phyloP scores from a whole-genome alignment of 805 yeast species.

The Wickerhamomyces kurtzmanii region DNA sequence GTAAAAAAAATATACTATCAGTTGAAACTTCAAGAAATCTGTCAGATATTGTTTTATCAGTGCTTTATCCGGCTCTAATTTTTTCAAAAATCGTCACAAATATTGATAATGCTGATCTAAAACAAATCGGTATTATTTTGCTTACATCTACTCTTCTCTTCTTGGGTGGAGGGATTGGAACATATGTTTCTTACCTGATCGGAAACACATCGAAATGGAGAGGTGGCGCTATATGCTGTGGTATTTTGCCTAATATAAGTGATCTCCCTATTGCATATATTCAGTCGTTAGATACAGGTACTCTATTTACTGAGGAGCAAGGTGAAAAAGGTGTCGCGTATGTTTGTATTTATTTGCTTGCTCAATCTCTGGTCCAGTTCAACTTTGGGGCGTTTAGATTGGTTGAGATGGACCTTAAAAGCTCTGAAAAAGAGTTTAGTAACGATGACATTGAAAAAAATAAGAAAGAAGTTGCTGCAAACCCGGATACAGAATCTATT shows the following conservation, averaged over 20 bases:
- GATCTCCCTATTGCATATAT: constrained; percentile 46
- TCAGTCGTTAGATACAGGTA: constrained; percentile 32
- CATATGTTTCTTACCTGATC: too few species aligned
- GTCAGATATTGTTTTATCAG: constrained; percentile 58
- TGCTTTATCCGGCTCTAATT: constrained; percentile 66
- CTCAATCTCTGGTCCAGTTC: constrained; percentile 56
- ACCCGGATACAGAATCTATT: not conserved
- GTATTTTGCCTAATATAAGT: constrained; percentile 39
- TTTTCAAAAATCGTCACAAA: constrained; percentile 64
- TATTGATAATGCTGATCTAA: constrained; percentile 58
- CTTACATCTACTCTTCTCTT: constrained; percentile 36
- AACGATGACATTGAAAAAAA: constrained; percentile 4
- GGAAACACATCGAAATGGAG: too few species aligned
- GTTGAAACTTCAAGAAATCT: constrained; percentile 63
- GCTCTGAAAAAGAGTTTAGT: constrained; percentile 15
- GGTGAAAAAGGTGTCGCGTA: constrained; percentile 41
- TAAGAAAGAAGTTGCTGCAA: constrained; percentile 1
- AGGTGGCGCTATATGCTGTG: constrained; percentile 38
- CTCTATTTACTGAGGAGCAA: constrained; percentile 25
- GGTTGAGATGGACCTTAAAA: constrained; percentile 57
- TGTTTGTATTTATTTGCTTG: constrained; percentile 33
- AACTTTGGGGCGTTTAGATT: constrained; percentile 68
- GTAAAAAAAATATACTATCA: constrained; percentile 50
- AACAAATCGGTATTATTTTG: constrained; percentile 56
- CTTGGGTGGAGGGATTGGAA: constrained; percentile 32